Conservation (phyloP, 148 eudicot species). For the Beta vulgaris region DNA sequence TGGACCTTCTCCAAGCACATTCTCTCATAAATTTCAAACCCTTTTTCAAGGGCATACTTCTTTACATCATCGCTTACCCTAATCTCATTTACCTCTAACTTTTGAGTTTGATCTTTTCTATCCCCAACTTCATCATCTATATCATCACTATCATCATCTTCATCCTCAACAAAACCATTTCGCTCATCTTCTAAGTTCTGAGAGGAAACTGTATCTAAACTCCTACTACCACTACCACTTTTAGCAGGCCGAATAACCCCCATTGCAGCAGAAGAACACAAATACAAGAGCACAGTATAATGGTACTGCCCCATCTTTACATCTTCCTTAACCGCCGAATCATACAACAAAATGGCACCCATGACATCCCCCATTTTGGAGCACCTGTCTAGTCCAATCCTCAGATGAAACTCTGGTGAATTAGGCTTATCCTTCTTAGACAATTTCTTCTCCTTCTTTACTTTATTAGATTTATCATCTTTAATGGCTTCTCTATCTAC, state of each 20-base stretch:
- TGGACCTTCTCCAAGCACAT: constrained; percentile 60
- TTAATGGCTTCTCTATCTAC: constrained; percentile 11
- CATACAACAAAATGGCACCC: constrained; percentile 75
- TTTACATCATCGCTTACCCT: constrained; percentile 57
- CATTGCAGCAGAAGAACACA: constrained; percentile 89
- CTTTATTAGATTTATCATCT: constrained; percentile 21
- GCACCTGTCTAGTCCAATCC: constrained; percentile 63
- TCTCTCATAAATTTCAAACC: constrained; percentile 64
- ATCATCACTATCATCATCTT: constrained; percentile 23
- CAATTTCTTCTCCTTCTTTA: constrained; percentile 38
- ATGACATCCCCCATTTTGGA: constrained; percentile 76
- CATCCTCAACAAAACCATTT: constrained; percentile 23
- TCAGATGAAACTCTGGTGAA: constrained; percentile 38
- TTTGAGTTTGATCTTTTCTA: constrained; percentile 29
- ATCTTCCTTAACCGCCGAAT: constrained; percentile 48
- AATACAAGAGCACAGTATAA: constrained; percentile 69
- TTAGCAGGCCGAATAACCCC: constrained; percentile 73
- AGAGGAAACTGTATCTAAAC: constrained; percentile 34
- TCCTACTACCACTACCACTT: constrained; percentile 60
- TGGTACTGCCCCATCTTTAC: constrained; percentile 58
- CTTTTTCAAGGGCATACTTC: constrained; percentile 59
- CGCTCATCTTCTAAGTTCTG: constrained; percentile 32
- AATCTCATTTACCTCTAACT: constrained; percentile 37
- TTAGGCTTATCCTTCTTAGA: constrained; percentile 40
- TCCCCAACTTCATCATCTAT: constrained; percentile 16